Evolutionary conservation across 371 early-diverging fungal genomes (phyloP).

Genomic region (Mortierella sp.): DNA sequence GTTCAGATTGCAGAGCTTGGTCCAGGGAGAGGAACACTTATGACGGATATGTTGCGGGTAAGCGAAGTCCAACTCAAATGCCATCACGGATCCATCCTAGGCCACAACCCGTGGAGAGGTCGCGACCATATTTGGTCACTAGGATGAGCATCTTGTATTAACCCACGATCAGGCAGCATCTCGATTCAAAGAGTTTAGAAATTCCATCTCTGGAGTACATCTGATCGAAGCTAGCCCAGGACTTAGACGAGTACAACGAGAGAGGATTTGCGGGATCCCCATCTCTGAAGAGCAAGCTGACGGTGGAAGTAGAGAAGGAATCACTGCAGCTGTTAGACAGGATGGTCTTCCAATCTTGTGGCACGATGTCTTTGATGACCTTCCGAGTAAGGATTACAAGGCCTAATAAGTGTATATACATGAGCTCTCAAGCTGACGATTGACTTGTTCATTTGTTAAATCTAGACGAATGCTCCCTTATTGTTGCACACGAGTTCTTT

Average conservation of each 20-base stretch:
- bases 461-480: slow-evolving; percentile 67
- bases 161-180: slow-evolving; percentile 61
- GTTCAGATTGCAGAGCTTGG: slow-evolving; percentile 91
- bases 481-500: slow-evolving; percentile 96
- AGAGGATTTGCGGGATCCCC: slow-evolving; percentile 64
- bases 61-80: neutral
- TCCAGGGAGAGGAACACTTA: slow-evolving; percentile 95
- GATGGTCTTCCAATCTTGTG: slow-evolving; percentile 75
- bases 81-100: too few species aligned
- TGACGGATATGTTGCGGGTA: slow-evolving; percentile 93
- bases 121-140: neutral
- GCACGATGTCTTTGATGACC: slow-evolving; percentile 80
- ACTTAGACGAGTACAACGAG: slow-evolving; percentile 78
- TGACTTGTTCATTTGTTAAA: neutral
- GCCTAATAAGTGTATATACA: neutral
- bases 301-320: slow-evolving; percentile 50
- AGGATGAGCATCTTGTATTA: neutral
- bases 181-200: slow-evolving; percentile 76
- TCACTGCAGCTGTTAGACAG: slow-evolving; percentile 47
- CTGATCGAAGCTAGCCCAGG: slow-evolving; percentile 89
- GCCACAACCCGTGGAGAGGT: neutral
- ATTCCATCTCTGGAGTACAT: slow-evolving; percentile 75
- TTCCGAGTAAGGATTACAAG: slow-evolving; percentile 62
- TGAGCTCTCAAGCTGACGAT: neutral
- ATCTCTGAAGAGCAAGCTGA: slow-evolving; percentile 54